phyloP scores from a whole-genome alignment of 805 yeast species.

The Candida suzukii region DNA sequence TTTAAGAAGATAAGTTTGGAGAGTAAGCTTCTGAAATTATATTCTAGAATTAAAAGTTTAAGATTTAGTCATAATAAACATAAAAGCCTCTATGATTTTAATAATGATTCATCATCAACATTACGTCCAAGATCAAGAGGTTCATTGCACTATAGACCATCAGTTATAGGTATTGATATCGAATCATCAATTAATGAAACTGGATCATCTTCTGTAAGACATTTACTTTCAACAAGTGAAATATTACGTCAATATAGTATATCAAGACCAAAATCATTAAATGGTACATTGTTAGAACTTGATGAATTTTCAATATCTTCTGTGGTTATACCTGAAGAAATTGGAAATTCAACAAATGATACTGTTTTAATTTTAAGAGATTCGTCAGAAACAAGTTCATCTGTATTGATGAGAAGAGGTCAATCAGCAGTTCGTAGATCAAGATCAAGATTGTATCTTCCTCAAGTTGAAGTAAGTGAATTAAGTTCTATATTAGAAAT shows the following conservation, averaged over 20 bases:
- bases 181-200: neutral
- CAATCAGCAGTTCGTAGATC: neutral
- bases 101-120: no score
- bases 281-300: slow-evolving; percentile 1
- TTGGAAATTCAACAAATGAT: slow-evolving; percentile 7
- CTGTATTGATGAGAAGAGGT: no score
- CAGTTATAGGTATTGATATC: no score
- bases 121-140: no score
- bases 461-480: neutral
- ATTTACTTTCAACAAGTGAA: neutral
- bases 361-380: slow-evolving; percentile 14
- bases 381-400: slow-evolving; percentile 1
- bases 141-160: no score
- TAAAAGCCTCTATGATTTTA: no score
- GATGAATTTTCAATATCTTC: slow-evolving; percentile 15
- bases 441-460: neutral
- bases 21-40: no score
- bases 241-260: slow-evolving; percentile 9
- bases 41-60: no score
- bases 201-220: neutral
- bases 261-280: slow-evolving; percentile 12
- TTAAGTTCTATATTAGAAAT: no score
- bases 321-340: slow-evolving; percentile 13
- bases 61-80: no score
- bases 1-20: no score